Conservation (phyloP, 2,329 filamentous ascomycete species). For the Penicillium sp. region DNA sequence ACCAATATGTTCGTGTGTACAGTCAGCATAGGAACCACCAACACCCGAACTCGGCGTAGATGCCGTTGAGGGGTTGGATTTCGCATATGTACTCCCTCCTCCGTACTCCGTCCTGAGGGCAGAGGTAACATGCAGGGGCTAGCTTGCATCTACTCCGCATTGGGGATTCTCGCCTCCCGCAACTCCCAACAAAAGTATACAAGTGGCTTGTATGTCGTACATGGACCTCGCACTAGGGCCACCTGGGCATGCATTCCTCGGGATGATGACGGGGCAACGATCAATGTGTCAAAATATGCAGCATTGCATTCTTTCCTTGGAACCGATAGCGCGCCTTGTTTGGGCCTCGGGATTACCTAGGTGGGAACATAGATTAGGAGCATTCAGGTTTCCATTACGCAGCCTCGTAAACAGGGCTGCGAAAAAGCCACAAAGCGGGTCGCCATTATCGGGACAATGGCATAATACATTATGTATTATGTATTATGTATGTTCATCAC, state of each 20-base stretch:
- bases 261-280: slow-evolving; percentile 5
- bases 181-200: not conserved
- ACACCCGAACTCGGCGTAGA: not conserved
- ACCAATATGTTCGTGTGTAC: not conserved
- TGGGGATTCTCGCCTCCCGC: not conserved
- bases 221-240: slow-evolving; percentile 10
- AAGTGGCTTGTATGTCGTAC: slow-evolving; percentile 9
- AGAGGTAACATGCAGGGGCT: slow-evolving; percentile 5
- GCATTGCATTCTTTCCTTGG: slow-evolving; percentile 6
- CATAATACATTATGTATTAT: too few relatives aligned
- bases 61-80: slow-evolving; percentile 1
- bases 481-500: not conserved
- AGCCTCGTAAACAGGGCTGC: not conserved
- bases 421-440: not conserved
- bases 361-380: not conserved
- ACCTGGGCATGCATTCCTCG: slow-evolving; percentile 2
- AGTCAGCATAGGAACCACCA: not conserved
- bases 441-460: not conserved
- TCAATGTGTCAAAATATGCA: slow-evolving; percentile 4
- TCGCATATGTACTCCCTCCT: not conserved
- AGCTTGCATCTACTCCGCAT: not conserved
- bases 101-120: not conserved
- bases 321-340: not conserved
- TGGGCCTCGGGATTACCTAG: not conserved
- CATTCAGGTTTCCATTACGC: not conserved